Percentiles rank a stretch among this genome's conserved stretches.
Conservation (phyloP, 1,284 basidiomycete genomes). For the Xerocomus cyaneibrunnescens region DNA sequence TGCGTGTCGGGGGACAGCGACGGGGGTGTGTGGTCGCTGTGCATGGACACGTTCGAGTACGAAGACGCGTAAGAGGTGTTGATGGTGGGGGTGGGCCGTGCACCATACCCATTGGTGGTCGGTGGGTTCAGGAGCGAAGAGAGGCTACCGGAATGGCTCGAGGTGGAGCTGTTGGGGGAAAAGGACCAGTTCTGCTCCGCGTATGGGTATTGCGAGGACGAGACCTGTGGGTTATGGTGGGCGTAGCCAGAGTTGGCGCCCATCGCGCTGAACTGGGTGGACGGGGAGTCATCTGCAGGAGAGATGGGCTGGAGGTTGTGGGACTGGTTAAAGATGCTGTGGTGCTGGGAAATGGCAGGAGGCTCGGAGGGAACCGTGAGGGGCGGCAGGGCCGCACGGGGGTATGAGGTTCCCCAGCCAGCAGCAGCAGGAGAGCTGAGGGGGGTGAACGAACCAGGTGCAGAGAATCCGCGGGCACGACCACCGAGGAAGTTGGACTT, state of each 20-base stretch:
- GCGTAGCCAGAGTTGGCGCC: constrained; percentile 38
- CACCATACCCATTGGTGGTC: constrained; percentile 52
- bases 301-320: constrained; percentile 65
- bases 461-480: constrained; percentile 75
- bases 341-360: constrained; percentile 54
- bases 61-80: constrained; percentile 68
- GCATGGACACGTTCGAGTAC: constrained; percentile 65
- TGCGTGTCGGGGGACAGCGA: constrained; percentile 68
- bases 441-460: constrained; percentile 73
- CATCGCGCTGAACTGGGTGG: constrained; percentile 57
- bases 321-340: constrained; percentile 52
- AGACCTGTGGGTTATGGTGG: constrained; percentile 45
- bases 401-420: constrained; percentile 60
- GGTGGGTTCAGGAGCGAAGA: constrained; percentile 76
- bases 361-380: constrained; percentile 76
- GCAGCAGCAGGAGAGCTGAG: constrained; percentile 54
- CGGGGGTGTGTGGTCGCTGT: constrained; percentile 63
- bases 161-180: constrained; percentile 51
- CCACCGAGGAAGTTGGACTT: constrained; percentile 46
- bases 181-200: constrained; percentile 61
- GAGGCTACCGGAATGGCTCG: constrained; percentile 67
- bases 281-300: constrained; percentile 63
- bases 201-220: constrained; percentile 60
- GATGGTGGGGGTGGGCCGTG: constrained; percentile 60
- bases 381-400: constrained; percentile 69